Percentiles rank a stretch among this genome's conserved stretches.
These are phyloP conservation scores for Russula dissimulans DNA, from an alignment of 768 basidiomycete genomes.

Conservation along the genomic window DNA sequence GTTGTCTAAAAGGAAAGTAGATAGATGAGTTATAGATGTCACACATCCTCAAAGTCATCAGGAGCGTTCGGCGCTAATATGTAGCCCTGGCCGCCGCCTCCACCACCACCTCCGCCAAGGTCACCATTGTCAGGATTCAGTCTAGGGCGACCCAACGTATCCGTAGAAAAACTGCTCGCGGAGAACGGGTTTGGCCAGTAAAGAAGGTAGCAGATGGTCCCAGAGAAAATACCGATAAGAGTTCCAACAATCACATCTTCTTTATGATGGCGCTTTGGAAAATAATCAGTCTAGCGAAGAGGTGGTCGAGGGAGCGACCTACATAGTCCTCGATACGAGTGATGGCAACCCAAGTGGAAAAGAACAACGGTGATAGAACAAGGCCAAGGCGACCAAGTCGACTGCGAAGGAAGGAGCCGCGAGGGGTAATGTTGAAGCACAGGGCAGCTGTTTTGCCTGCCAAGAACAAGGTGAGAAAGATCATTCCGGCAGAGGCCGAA, in stretches of 20 bases:
- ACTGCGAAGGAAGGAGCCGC: conserved; percentile 35
- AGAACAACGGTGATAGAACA: conserved; percentile 45
- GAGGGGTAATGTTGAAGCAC: conserved; percentile 36
- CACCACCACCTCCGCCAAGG: conserved; percentile 18
- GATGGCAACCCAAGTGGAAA: conserved; percentile 53
- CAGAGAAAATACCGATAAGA: conserved; percentile 44
- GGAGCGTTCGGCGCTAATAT: conserved; percentile 29
- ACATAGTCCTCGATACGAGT: conserved; percentile 60
- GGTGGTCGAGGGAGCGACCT: conserved; percentile 23
- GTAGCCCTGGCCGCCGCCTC: conserved; percentile 31
- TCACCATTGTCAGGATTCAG: conserved; percentile 31
- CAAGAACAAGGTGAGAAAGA: conserved; percentile 50
- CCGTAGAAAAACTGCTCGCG: conserved; percentile 27
- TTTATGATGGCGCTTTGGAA: conserved; percentile 50
- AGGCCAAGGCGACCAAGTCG: conserved; percentile 38
- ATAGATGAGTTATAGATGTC: not conserved
- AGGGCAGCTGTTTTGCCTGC: conserved; percentile 57
- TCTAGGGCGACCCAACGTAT: conserved; percentile 33
- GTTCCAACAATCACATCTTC: conserved; percentile 62
- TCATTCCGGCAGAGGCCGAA: conserved; percentile 56
- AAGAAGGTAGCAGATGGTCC: conserved; percentile 42
- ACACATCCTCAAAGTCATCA: conserved; percentile 1
- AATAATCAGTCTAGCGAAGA: conserved; percentile 1
- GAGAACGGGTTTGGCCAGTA: conserved; percentile 62
- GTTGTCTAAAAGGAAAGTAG: not conserved